Percentiles rank a stretch among this genome's conserved stretches.
Conservation (phyloP, 495 filamentous ascomycete genomes). For the Apiosordaria backusii region DNA sequence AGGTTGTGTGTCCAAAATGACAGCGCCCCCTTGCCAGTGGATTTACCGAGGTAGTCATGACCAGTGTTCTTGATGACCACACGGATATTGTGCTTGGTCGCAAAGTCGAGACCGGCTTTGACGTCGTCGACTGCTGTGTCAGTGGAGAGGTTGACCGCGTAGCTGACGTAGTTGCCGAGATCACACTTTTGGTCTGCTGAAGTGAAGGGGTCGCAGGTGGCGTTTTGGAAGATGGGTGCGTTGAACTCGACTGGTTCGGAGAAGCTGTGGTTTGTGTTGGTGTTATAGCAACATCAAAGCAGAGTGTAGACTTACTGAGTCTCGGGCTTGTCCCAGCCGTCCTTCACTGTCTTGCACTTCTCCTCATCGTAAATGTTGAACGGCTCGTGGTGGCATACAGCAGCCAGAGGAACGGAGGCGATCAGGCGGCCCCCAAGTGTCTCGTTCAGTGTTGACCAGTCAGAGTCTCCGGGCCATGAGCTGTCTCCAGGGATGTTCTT, state of each 20-base stretch:
- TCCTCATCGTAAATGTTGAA: not conserved
- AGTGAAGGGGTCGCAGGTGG: not conserved
- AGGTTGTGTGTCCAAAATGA: slow-evolving; percentile 1
- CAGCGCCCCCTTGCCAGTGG: not conserved
- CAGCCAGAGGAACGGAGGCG: not conserved
- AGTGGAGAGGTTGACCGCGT: not conserved
- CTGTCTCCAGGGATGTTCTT: not conserved
- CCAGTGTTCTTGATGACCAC: not conserved
- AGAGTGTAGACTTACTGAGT: not conserved
- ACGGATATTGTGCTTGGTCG: not conserved
- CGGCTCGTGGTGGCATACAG: not conserved
- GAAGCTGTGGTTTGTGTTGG: not conserved
- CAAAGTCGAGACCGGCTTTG: not conserved
- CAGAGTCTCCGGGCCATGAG: not conserved
- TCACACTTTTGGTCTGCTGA: not conserved
- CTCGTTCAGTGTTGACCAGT: not conserved
- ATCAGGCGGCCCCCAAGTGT: not conserved
- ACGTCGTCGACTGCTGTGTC: not conserved
- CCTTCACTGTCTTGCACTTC: not conserved
- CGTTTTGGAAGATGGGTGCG: not conserved
- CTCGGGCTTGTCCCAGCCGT: not conserved
- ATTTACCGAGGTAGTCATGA: slow-evolving; percentile 1
- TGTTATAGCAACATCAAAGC: not conserved
- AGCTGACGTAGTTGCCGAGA: slow-evolving; percentile 2
- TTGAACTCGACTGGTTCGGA: slow-evolving; percentile 2